phyloP scores from a whole-genome alignment of 345 rosid species.

The Pistacia atlantica region DNA sequence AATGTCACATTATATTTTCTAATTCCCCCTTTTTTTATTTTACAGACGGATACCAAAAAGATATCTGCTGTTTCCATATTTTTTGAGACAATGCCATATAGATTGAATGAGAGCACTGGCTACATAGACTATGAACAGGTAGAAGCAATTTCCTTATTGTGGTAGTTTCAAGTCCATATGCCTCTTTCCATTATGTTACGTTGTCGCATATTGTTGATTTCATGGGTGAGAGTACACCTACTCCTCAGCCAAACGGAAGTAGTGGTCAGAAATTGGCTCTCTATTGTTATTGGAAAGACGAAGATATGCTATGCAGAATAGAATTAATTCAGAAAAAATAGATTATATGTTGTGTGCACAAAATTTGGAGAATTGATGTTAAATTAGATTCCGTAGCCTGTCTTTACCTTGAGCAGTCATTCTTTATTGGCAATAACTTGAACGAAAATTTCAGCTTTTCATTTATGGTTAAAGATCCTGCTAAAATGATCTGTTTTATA shows the following conservation, averaged over 20 bases:
- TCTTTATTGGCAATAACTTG: not conserved
- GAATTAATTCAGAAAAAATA: not conserved
- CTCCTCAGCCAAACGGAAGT: not conserved
- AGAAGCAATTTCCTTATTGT: not conserved
- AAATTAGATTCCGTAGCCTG: not conserved
- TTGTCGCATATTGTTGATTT: not conserved
- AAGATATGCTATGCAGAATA: not conserved
- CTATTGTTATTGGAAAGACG: not conserved
- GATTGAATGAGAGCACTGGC: constrained; percentile 94
- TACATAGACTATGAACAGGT: constrained; percentile 98
- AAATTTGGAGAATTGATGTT: not conserved
- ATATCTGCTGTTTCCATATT: constrained; percentile 98
- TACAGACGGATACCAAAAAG: constrained; percentile 98
- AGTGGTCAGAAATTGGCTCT: not conserved
- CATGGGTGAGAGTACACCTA: not conserved
- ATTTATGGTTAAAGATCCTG: not conserved
- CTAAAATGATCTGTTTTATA: not conserved
- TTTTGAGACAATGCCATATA: constrained; percentile 98
- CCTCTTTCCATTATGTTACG: not conserved
- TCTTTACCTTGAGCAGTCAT: not conserved
- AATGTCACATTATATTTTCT: constrained; percentile 8
- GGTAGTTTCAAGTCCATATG: not conserved
- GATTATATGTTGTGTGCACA: not conserved
- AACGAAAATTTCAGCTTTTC: not conserved
- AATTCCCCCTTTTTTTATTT: constrained; percentile 13